These are phyloP conservation scores for Apostasia shenzhenica DNA, from an alignment of 106 monocot species.

Conservation along the genomic window DNA sequence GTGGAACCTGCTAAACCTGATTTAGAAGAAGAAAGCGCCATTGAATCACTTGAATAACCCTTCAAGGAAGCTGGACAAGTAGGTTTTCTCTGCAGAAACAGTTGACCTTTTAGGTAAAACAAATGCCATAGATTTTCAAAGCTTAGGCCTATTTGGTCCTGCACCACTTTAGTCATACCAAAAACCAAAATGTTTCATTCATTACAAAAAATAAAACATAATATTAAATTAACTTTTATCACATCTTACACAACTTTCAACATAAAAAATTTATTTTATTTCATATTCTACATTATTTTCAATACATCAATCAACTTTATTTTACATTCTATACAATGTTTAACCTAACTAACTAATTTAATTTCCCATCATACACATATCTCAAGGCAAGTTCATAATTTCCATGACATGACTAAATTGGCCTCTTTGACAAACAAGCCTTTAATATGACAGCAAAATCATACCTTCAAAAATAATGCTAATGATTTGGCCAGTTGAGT, in stretches of 20 bases:
- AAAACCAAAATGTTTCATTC: background rate
- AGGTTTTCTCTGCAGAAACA: constrained; percentile 23
- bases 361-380: too few relatives aligned
- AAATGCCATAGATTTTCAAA: background rate
- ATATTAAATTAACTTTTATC: too few relatives aligned
- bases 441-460: background rate
- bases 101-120: background rate
- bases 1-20: background rate
- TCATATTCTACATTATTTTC: background rate
- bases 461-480: constrained; percentile 46
- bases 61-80: constrained; percentile 7
- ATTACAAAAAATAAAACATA: background rate
- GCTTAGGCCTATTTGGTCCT: too few relatives aligned
- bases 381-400: too few relatives aligned
- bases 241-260: too few relatives aligned
- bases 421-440: background rate
- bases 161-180: too few relatives aligned
- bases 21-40: background rate
- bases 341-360: too few relatives aligned
- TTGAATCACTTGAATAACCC: constrained; percentile 2
- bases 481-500: constrained; percentile 52
- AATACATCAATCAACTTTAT: too few relatives aligned
- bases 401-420: too few relatives aligned
- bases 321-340: too few relatives aligned
- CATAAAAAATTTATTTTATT: background rate